Evolutionary conservation across 2,329 filamentous ascomycete species (phyloP).

Genomic region (Scytalidium lignicola): DNA sequence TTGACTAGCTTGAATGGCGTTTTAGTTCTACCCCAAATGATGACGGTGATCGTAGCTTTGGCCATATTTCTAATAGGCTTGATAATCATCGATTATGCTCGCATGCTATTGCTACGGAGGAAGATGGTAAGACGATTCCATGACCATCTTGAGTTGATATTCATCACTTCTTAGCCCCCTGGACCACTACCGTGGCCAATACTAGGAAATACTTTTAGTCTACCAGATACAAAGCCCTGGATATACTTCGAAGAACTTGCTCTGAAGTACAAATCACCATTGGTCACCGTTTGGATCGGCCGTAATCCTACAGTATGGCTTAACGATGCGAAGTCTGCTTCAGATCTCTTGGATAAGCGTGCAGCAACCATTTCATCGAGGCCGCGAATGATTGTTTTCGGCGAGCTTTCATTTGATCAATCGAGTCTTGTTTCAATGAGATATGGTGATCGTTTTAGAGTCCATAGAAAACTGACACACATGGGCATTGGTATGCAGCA

Average conservation of each 20-base stretch:
- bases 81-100: neutral
- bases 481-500: neutral
- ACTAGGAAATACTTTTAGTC: neutral
- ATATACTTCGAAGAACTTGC: neutral
- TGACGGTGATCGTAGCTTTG: neutral
- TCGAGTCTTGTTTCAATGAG: conserved; percentile 35
- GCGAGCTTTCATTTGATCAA: conserved; percentile 34
- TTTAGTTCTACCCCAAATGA: neutral
- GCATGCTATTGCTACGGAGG: neutral
- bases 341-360: conserved; percentile 34
- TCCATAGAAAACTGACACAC: conserved; percentile 31
- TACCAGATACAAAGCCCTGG: neutral
- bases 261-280: neutral
- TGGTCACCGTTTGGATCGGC: neutral
- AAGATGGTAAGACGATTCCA: conserved; percentile 1
- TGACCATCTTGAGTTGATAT: neutral
- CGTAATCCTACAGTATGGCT: neutral
- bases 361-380: conserved; percentile 31
- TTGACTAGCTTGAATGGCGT: neutral
- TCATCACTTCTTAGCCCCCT: neutral
- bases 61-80: neutral
- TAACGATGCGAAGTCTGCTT: neutral
- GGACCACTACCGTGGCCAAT: neutral
- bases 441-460: conserved; percentile 36
- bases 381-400: conserved; percentile 32